Base-by-base conservation (phyloP, 345 rosid species). In the Ceriops zippeliana region DNA sequence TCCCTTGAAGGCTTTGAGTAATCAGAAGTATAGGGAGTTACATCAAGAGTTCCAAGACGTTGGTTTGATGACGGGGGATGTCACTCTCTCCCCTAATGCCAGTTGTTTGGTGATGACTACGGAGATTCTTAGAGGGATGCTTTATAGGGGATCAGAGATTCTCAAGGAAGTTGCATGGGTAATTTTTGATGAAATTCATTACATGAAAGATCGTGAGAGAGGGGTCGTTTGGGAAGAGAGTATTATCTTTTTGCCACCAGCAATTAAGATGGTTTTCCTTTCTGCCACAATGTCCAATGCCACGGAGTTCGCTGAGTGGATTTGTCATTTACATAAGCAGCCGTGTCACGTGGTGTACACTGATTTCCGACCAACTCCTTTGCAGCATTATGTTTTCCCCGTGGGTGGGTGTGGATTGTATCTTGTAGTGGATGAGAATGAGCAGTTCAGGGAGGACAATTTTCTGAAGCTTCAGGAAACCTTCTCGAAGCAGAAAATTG, bases 141-240 rank as follows among this genome's bases (percentile, higher is more conserved):
- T 95, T 74, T 91, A 85, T 57, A 76, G 98, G 71, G 99, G 99
- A 3, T 90, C 98, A 1, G 96, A 95, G 79, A 91, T 95, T 63
- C 76, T 95, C 81, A 95, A 95, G 77, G 99, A 95, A 83, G 99
- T 95, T 78, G 87, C 98, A 2, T 95, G 99, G 99, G 97, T 95
- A 56, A 86, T 95, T 60, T 95, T 95, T 70, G 99, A 95, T 76
- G 99, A 95, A 78, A 95, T 95, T 59, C 99, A 95, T 80, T 95
- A 95, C 62, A 95, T 91, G 98, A 95, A 86, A 75, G 99, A 95
- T 78, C 86, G 98, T 61, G 99, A 95, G 78, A 82, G 98, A 69
- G 99, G 99, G 2, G 99, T 91, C 73, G 99, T 95, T 62, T 95
- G 99, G 99, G 98, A 95, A 68, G 99, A 91, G 86, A 91, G 96